A percentile compares a stretch with the other conserved stretches of the same genome.
Evolutionary conservation across 192 early-diverging fungal species (phyloP).

Genomic region (Umbelopsis ramanniana): DNA sequence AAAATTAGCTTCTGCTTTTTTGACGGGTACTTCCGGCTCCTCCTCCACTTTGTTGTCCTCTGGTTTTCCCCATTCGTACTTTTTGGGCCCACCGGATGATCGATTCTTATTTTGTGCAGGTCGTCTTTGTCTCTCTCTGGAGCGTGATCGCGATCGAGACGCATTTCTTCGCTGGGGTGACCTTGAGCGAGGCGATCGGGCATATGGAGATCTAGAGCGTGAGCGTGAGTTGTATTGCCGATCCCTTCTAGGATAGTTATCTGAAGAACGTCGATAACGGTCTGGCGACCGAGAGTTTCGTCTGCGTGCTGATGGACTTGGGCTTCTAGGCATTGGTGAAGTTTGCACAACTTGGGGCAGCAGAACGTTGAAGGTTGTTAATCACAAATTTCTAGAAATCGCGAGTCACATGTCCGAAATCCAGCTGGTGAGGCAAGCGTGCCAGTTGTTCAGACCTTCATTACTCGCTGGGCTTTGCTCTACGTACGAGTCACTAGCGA

Average conservation of each 20-base stretch:
- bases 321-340: constrained; percentile 4
- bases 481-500: no score
- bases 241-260: neutral
- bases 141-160: constrained; percentile 22
- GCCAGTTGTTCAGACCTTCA: no score
- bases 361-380: no score
- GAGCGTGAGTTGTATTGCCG: constrained; percentile 24
- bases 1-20: constrained; percentile 83
- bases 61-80: constrained; percentile 44
- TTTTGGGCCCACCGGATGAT: constrained; percentile 25
- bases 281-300: constrained; percentile 30
- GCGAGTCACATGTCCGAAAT: no score
- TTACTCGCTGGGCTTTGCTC: no score
- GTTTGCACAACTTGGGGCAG: neutral
- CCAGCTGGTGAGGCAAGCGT: no score
- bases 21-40: constrained; percentile 38
- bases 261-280: constrained; percentile 14
- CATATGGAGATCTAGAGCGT: neutral
- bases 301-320: constrained; percentile 16
- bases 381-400: no score
- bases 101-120: constrained; percentile 4
- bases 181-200: constrained; percentile 2
- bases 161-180: neutral
- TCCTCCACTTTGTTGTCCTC: constrained; percentile 35
- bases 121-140: constrained; percentile 8